These are phyloP conservation scores for Xerocomus brunneocitrinus DNA, from an alignment of 768 basidiomycete species.

Conservation along the genomic window DNA sequence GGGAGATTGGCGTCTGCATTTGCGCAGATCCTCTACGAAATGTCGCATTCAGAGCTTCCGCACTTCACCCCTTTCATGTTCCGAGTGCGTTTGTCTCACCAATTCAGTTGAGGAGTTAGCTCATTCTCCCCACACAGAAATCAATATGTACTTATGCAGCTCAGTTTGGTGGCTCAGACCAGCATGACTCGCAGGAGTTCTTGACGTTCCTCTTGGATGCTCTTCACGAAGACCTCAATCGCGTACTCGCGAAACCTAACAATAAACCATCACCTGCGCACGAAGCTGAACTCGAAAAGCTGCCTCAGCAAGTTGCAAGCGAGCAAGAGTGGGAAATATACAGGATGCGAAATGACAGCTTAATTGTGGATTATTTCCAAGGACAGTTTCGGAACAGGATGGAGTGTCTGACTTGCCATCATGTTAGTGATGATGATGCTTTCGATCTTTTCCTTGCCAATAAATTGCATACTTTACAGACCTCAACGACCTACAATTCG, in stretches of 20 bases:
- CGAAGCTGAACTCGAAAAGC: slow-evolving; percentile 82
- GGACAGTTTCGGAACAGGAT: slow-evolving; percentile 91
- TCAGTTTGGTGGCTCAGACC: slow-evolving; percentile 82
- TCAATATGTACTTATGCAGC: slow-evolving; percentile 54
- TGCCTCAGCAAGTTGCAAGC: slow-evolving; percentile 84
- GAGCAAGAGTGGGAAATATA: slow-evolving; percentile 93
- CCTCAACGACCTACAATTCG: slow-evolving; percentile 93
- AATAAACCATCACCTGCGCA: slow-evolving; percentile 66
- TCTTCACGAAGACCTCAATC: slow-evolving; percentile 84
- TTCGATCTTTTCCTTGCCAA: slow-evolving; percentile 10
- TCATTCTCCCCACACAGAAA: slow-evolving; percentile 39
- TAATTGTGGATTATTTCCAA: slow-evolving; percentile 97
- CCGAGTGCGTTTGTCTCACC: slow-evolving; percentile 51
- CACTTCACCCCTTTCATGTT: slow-evolving; percentile 81
- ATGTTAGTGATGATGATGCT: slow-evolving; percentile 44
- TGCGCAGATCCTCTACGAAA: slow-evolving; percentile 73
- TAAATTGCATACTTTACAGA: slow-evolving; percentile 43
- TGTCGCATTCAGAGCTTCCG: slow-evolving; percentile 85
- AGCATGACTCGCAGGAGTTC: slow-evolving; percentile 98
- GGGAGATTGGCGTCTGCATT: slow-evolving; percentile 80
- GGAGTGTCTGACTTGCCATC: slow-evolving; percentile 85
- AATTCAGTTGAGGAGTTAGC: not conserved
- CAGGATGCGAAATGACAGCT: slow-evolving; percentile 82
- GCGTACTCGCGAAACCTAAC: slow-evolving; percentile 67
- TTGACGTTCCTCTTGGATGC: slow-evolving; percentile 90